Evolutionary conservation across 257 asterid species (phyloP), one percentile per base, ranked within the genome.

Genomic region (Penstemon davidsonii): DNA sequence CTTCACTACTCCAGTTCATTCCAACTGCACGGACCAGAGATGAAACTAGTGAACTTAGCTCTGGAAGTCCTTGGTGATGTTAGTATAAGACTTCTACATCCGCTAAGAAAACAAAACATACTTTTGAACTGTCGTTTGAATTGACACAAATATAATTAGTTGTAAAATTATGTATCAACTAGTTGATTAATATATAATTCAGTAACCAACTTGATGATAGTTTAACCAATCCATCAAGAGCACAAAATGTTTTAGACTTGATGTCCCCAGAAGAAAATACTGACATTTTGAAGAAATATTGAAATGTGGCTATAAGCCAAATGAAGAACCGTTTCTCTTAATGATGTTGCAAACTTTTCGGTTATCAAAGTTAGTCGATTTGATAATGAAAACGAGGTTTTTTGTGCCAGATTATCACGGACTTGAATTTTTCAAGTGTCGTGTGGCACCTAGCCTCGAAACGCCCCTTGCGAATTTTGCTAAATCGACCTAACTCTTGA

Each of bases 271-370:
- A 97, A 60, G 98, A 93, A 61, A 86, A 82, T 60, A 72, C 97
- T 0, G 64, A 84, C 75, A 74, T 93, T 77, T 85, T 93, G 57
- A 92, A 78, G 97, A 85, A 70, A 72, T 92, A 87, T 68, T 92
- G n/a, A 84, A 77, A 12, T 93, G 97, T 78, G 97, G 94, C 6
- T 88, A 93, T 73, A 75, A 77, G 85, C 98, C 98, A 36, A 71
- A 88, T 56, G 85, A 58, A 39, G 98, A 92, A 76, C 98, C 98
- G 0, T 92, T 86, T 73, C 89, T 92, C 50, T 72, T 91, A 3
- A 92, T 90, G 97, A 92, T 89, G 96, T 83, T 89, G 73, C 92
- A 84, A 64, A 55, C 90, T 1, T 92, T 92, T 67, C 83, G 97
- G 1, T 70, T 89, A 7, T 81, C 95, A 0, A 92, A 90, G 60